Evolutionary conservation across 2,329 filamentous ascomycete genomes (phyloP).

Genomic region (Sclerotinia subarctica): DNA sequence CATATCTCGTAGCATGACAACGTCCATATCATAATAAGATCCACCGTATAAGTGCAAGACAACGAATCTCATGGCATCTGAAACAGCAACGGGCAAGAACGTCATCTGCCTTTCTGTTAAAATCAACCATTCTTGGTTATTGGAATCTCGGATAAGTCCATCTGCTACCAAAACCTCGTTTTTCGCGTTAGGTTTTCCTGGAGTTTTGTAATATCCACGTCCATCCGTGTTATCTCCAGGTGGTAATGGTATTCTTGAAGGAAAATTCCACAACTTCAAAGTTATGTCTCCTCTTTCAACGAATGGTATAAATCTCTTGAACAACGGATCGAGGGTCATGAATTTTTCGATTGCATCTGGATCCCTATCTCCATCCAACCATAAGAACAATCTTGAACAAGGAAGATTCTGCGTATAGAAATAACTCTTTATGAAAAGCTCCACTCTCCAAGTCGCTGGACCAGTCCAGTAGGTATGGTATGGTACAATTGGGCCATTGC

Average conservation of each 20-base stretch:
- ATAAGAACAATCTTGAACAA: conserved; percentile 52
- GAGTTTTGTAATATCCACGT: conserved; percentile 48
- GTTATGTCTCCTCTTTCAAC: conserved; percentile 52
- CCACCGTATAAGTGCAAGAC: conserved; percentile 53
- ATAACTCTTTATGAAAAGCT: conserved; percentile 55
- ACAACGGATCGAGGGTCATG: conserved; percentile 50
- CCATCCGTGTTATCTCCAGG: conserved; percentile 48
- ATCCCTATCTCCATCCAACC: conserved; percentile 52
- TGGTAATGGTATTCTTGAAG: conserved; percentile 50
- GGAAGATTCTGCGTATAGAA: conserved; percentile 55
- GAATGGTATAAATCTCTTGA: conserved; percentile 51
- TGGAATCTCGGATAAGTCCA: conserved; percentile 48
- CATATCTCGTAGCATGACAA: conserved; percentile 53
- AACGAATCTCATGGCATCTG: conserved; percentile 53
- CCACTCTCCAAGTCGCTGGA: conserved; percentile 54
- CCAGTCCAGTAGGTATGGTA: conserved; percentile 58
- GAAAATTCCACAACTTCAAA: conserved; percentile 53
- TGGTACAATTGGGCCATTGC: conserved; percentile 53
- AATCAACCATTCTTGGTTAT: conserved; percentile 52
- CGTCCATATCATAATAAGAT: conserved; percentile 55
- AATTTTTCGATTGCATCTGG: conserved; percentile 50
- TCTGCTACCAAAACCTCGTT: conserved; percentile 45
- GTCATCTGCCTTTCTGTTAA: conserved; percentile 55
- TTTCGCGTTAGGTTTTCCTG: conserved; percentile 42
- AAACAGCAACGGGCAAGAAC: conserved; percentile 55